Percentiles rank a stretch among this genome's conserved stretches.
phyloP scores from a whole-genome alignment of 177 flowering plant genomes.

The Vitis hybrid region DNA sequence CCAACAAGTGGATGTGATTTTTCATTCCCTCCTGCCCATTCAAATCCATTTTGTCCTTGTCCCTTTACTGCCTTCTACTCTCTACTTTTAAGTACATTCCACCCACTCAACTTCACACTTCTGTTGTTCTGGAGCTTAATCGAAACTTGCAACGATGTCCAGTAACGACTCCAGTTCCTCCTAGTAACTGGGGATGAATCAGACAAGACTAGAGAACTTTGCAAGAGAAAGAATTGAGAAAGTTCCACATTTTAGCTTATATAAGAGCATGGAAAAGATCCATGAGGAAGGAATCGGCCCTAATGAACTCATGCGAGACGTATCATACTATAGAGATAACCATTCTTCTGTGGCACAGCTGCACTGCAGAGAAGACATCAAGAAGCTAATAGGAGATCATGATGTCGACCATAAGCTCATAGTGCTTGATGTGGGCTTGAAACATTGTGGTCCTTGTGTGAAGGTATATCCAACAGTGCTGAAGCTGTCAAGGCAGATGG shows the following conservation, averaged over 20 bases:
- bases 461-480: slow-evolving; percentile 84
- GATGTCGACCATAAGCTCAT: slow-evolving; percentile 57
- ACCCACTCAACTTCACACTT: too few species aligned
- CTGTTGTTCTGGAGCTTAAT: slow-evolving; percentile 39
- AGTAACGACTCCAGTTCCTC: slow-evolving; percentile 35
- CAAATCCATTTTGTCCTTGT: too few species aligned
- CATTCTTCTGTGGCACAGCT: slow-evolving; percentile 11
- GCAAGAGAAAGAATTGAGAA: slow-evolving; percentile 62
- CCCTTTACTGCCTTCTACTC: too few species aligned
- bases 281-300: slow-evolving; percentile 44
- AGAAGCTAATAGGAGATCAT: slow-evolving; percentile 59
- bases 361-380: slow-evolving; percentile 66
- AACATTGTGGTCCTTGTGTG: slow-evolving; percentile 88
- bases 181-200: slow-evolving; percentile 89
- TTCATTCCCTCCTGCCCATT: neutral
- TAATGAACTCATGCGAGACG: neutral
- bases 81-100: too few species aligned
- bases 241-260: slow-evolving; percentile 90
- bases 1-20: slow-evolving; percentile 24
- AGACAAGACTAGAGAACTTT: slow-evolving; percentile 56
- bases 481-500: slow-evolving; percentile 80
- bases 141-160: slow-evolving; percentile 77
- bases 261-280: slow-evolving; percentile 77
- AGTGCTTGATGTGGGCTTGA: slow-evolving; percentile 89
- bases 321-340: neutral